Percentiles rank a stretch among this genome's conserved stretches.
Evolutionary conservation across 192 early-diverging fungal genomes (phyloP).

Genomic region (Backusella psychrophila): DNA sequence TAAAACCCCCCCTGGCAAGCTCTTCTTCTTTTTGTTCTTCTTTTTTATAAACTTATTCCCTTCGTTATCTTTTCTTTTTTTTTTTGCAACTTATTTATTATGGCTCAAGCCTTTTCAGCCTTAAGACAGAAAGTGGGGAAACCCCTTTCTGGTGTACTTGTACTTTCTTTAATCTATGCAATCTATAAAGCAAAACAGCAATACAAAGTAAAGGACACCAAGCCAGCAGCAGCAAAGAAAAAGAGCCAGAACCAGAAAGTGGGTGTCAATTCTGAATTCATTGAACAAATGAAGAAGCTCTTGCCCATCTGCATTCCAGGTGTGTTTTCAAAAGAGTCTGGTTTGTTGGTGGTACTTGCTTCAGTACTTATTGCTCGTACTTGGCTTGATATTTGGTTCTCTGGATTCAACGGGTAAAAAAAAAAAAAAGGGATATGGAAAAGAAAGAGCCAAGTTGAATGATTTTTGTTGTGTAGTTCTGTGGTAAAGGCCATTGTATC

Average conservation of each 20-base stretch:
- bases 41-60: not conserved
- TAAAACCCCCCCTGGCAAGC: not conserved
- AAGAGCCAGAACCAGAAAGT: conserved; percentile 34
- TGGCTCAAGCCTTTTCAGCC: conserved; percentile 13
- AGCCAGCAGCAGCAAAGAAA: not conserved
- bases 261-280: conserved; percentile 55
- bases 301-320: conserved; percentile 61
- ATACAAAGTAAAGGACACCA: not conserved
- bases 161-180: conserved; percentile 14
- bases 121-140: conserved; percentile 4
- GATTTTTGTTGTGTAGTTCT: conserved; percentile 44
- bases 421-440: not conserved
- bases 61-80: not conserved
- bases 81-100: conserved; percentile 2
- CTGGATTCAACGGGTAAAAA: conserved; percentile 51
- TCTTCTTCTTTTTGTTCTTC: not conserved
- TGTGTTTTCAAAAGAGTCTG: conserved; percentile 44
- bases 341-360: conserved; percentile 44
- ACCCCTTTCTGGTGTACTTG: not conserved
- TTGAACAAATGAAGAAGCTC: conserved; percentile 53
- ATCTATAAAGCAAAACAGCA: conserved; percentile 9
- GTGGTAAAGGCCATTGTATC: conserved; percentile 79
- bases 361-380: conserved; percentile 57
- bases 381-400: conserved; percentile 61
- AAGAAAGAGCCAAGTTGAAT: too few species aligned